Conservation (phyloP, 2,329 filamentous ascomycete genomes). For the Tolypocladium ovalisporum region DNA sequence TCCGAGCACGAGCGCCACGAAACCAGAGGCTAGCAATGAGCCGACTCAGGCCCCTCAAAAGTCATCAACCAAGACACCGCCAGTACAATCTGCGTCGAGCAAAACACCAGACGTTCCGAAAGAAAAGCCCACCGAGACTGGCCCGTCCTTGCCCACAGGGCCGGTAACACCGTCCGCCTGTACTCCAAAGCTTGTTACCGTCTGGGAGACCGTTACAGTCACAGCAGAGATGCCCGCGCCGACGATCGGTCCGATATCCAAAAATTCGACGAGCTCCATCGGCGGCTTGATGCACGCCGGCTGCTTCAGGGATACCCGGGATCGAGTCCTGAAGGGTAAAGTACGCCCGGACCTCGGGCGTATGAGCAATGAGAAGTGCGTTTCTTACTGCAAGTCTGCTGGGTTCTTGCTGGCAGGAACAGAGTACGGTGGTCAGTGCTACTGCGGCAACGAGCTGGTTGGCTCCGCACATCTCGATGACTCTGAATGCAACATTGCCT, state of each 20-base stretch:
- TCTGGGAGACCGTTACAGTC: slow-evolving; percentile 35
- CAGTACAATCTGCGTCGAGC: neutral
- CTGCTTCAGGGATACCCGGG: slow-evolving; percentile 28
- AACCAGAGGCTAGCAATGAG: neutral
- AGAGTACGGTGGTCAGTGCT: slow-evolving; percentile 43
- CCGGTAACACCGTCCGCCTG: slow-evolving; percentile 3
- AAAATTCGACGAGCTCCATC: slow-evolving; percentile 7
- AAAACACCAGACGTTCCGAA: neutral
- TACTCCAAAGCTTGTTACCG: slow-evolving; percentile 21
- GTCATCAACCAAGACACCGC: neutral
- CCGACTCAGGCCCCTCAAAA: neutral
- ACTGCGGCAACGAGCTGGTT: slow-evolving; percentile 29
- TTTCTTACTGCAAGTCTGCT: slow-evolving; percentile 32
- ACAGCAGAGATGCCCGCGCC: slow-evolving; percentile 16
- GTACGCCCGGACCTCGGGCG: slow-evolving; percentile 28
- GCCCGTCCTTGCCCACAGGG: neutral
- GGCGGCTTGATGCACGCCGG: slow-evolving; percentile 26
- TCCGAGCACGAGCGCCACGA: neutral
- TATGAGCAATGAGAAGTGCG: slow-evolving; percentile 34
- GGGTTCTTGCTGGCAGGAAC: slow-evolving; percentile 36
- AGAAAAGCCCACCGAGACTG: neutral
- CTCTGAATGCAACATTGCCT: slow-evolving; percentile 29
- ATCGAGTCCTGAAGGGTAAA: slow-evolving; percentile 27
- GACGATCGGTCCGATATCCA: slow-evolving; percentile 3
- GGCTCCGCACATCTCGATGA: slow-evolving; percentile 31